phyloP scores from a whole-genome alignment of 371 early-diverging fungal species.

The Syncephalastrum racemosum region DNA sequence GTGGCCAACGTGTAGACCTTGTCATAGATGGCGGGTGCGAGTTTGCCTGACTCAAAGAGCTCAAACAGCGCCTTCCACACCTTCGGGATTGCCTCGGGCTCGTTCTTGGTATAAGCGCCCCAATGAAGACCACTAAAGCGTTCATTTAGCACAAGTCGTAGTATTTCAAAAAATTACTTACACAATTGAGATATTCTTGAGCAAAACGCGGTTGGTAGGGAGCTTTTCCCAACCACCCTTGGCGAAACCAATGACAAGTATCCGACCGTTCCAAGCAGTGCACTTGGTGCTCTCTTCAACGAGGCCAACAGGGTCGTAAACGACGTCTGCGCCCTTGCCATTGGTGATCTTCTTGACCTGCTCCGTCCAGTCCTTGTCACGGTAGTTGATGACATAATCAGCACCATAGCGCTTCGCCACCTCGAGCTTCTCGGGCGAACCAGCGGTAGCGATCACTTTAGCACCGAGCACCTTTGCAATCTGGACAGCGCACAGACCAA shows the following conservation, averaged over 20 bases:
- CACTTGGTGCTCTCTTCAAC: constrained; percentile 70
- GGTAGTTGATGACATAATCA: constrained; percentile 78
- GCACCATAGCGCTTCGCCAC: constrained; percentile 73
- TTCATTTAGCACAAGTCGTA: too few relatives aligned
- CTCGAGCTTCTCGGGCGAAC: constrained; percentile 71
- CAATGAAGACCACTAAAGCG: constrained; percentile 54
- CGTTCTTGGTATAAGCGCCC: constrained; percentile 74
- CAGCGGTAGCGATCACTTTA: constrained; percentile 84
- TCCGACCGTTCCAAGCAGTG: constrained; percentile 84
- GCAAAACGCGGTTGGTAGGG: constrained; percentile 75
- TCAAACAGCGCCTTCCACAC: constrained; percentile 77
- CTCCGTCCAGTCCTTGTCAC: constrained; percentile 72
- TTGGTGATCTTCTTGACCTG: constrained; percentile 74
- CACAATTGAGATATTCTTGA: constrained; percentile 76
- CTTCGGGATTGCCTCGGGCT: constrained; percentile 60
- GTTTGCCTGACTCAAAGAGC: constrained; percentile 59
- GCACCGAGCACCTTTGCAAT: constrained; percentile 78
- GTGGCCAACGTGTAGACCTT: constrained; percentile 68
- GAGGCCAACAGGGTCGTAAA: constrained; percentile 81
- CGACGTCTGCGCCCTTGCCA: constrained; percentile 72
- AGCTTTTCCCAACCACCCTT: constrained; percentile 82
- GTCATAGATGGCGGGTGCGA: constrained; percentile 73
- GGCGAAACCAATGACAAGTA: constrained; percentile 88
- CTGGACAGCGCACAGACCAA: constrained; percentile 70
- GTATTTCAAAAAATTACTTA: constrained; percentile 14